These are phyloP conservation scores for Tolypocladium nubicola DNA, from an alignment of 2,329 filamentous ascomycete species.

Conservation along the genomic window DNA sequence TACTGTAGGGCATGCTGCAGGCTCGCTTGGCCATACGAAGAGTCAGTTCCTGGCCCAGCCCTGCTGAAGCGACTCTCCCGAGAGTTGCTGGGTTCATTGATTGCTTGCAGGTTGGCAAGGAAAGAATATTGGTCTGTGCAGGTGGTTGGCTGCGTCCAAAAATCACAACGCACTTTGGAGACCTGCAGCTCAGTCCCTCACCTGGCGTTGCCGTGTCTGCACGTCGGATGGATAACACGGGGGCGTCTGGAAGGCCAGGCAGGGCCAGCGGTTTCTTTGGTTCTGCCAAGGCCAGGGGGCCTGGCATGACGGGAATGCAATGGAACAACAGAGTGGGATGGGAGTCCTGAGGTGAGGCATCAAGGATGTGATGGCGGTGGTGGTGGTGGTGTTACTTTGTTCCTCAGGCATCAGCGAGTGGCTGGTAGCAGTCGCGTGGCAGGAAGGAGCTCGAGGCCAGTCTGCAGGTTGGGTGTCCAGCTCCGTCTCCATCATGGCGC, in stretches of 20 bases:
- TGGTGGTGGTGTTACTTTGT: background rate
- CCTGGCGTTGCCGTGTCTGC: background rate
- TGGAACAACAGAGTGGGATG: background rate
- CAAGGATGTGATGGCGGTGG: background rate
- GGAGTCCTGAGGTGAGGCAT: background rate
- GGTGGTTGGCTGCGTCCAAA: background rate
- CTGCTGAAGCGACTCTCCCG: background rate
- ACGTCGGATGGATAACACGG: background rate
- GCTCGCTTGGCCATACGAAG: background rate
- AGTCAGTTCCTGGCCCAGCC: background rate
- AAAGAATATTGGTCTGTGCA: background rate
- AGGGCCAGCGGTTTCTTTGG: background rate
- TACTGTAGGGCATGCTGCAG: background rate
- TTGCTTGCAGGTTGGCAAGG: background rate
- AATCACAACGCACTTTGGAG: background rate
- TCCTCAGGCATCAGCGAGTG: background rate
- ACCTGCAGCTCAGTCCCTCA: background rate
- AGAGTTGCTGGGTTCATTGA: background rate
- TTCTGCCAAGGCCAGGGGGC: background rate
- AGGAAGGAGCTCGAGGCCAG: background rate
- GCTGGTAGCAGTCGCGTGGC: background rate
- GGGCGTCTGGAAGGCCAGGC: background rate
- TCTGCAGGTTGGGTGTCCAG: background rate
- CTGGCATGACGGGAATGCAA: background rate
- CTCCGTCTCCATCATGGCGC: background rate